A percentile compares a stretch with the other conserved stretches of the same genome.
Evolutionary conservation across 176 grass and related monocot genomes (phyloP).

Genomic region (Triticum monococcum): DNA sequence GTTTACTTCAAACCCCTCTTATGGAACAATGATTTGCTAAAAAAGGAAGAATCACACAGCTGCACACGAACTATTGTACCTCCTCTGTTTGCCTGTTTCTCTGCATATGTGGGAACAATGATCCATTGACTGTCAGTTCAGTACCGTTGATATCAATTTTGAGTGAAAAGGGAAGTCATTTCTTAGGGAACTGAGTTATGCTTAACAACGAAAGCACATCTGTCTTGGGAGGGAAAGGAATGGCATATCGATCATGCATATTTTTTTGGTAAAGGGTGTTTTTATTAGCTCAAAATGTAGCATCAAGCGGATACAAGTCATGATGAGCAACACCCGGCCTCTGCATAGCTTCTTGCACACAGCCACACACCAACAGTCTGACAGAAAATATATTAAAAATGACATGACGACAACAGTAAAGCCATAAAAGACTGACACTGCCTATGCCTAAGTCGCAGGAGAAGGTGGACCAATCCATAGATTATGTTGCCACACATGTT

Average conservation of each 20-base stretch:
- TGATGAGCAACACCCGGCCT: too few relatives aligned
- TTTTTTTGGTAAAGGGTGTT: too few relatives aligned
- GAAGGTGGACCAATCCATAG: too few relatives aligned
- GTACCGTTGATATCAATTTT: not conserved
- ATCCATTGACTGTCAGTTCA: constrained; percentile 10
- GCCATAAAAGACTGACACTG: too few relatives aligned
- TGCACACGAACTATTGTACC: constrained; percentile 6
- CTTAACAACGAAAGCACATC: not conserved
- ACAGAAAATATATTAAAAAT: too few relatives aligned
- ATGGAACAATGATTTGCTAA: not conserved
- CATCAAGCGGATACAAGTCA: too few relatives aligned
- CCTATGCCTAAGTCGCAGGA: too few relatives aligned
- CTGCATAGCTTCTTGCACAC: too few relatives aligned
- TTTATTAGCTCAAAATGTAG: too few relatives aligned
- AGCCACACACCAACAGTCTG: too few relatives aligned
- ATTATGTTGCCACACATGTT: too few relatives aligned
- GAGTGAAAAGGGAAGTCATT: not conserved
- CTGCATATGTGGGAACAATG: not conserved
- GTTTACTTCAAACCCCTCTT: constrained; percentile 12
- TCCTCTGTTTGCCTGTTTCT: constrained; percentile 2
- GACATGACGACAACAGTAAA: too few relatives aligned
- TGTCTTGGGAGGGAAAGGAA: not conserved
- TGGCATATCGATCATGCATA: not conserved
- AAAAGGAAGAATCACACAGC: not conserved
- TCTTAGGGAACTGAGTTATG: not conserved